Evolutionary conservation across 208 protist species (phyloP).

Genomic region (Porcisia deanei): DNA sequence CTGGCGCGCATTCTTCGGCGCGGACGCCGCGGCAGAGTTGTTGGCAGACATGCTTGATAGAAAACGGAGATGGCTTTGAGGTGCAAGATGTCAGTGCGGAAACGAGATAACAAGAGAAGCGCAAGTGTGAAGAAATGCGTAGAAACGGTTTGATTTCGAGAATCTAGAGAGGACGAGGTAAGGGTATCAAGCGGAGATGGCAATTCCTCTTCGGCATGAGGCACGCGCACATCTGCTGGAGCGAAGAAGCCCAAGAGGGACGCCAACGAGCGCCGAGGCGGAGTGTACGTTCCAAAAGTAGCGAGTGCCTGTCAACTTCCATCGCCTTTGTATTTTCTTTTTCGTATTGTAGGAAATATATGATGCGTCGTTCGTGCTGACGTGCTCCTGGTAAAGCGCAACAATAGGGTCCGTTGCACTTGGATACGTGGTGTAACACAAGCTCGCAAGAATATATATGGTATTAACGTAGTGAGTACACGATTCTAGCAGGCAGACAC

Average conservation of each 20-base stretch:
- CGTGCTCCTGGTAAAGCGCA: background rate
- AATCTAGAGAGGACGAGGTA: background rate
- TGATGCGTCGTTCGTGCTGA: background rate
- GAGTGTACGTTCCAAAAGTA: background rate
- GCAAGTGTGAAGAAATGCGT: background rate
- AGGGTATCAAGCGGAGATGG: background rate
- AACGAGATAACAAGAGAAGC: background rate
- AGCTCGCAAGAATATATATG: background rate
- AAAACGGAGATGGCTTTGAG: background rate
- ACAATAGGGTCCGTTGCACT: background rate
- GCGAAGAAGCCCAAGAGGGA: background rate
- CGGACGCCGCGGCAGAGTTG: too few relatives aligned
- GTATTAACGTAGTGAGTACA: background rate
- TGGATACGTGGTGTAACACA: background rate
- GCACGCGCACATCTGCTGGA: background rate
- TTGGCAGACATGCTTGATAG: background rate
- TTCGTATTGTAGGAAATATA: background rate
- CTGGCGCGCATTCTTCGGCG: too few relatives aligned
- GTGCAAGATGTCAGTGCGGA: background rate
- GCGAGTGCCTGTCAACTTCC: background rate
- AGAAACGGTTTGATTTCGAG: background rate
- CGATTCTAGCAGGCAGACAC: background rate
- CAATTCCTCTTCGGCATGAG: background rate
- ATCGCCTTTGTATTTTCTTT: background rate
- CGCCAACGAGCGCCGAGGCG: background rate